Evolutionary conservation across 192 early-diverging fungal species (phyloP), one percentile per base, ranked within the genome.

Genomic region (Allomyces javanicus): DNA sequence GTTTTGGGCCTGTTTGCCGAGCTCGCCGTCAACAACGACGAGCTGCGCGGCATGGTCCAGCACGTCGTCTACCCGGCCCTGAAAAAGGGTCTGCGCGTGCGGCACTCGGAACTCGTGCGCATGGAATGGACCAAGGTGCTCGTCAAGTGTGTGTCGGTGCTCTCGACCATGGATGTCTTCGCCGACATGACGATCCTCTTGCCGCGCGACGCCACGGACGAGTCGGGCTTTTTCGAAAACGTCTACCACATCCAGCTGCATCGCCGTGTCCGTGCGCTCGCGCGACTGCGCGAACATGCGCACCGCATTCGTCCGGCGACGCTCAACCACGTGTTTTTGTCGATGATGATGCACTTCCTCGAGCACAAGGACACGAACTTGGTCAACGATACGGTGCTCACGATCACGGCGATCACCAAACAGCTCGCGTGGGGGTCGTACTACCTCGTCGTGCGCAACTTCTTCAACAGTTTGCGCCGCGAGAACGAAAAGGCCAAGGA

Each of bases 221-320:
- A 99, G 69, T 85, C 89, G 7, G 94, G 86, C 66, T 93, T 99
- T 76, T 99, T 97, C 72, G 85, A 81, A 74, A 99, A 99, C 70
- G 83, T 97, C 65, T 81, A 90, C 67, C 96, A 99, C 68, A 83
- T 99, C 67, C 96, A 99, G 78, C 75, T 88, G 21, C 96, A 99
- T 72, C 86, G 96, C 67, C 90, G 96, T 65, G 69, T 88, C 9
- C 83, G 90, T 64, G 89, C 94, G 1, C 67, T 97, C 66, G 77
- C 79, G 61, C 83, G 92, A 22, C 78, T 99, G 67, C 75, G 81
- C 25, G 79, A 79, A 0, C 64, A 68, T 63, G 33, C 63, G 72
- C 22, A 26, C 9, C 19, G 40, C 44, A 24, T 43, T 26, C 19
- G 64, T 21, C 27, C 21, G 64, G 72, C 9, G 74, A 79, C 4